Evolutionary conservation across 805 yeast genomes (phyloP).

Genomic region (Zygosaccharomyces gambellarensis): DNA sequence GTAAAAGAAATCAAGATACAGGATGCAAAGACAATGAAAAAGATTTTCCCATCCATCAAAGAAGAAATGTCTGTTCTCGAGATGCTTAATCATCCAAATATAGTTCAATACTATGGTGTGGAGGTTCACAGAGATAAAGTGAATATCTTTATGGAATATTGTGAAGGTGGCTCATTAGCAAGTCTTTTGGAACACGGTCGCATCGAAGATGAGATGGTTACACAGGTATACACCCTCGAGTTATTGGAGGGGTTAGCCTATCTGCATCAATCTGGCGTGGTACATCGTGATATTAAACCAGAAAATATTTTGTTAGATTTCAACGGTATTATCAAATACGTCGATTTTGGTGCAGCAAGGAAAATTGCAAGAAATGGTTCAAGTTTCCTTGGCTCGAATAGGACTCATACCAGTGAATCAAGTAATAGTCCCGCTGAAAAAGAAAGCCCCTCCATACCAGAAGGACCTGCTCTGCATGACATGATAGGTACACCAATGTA

Average conservation of each 20-base stretch:
- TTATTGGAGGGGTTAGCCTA: conserved; percentile 94
- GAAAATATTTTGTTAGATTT: conserved; percentile 87
- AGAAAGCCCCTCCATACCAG: conserved; percentile 32
- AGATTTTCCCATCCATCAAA: conserved; percentile 80
- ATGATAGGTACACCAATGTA: conserved; percentile 95
- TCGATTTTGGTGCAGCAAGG: conserved; percentile 97
- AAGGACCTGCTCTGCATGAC: conserved; percentile 23
- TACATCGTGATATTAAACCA: conserved; percentile 96
- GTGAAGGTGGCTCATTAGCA: conserved; percentile 93
- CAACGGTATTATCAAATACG: conserved; percentile 89
- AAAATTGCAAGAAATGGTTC: conserved; percentile 61
- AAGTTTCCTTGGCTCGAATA: conserved; percentile 27
- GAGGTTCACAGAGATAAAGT: conserved; percentile 96
- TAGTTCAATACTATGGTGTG: conserved; percentile 94
- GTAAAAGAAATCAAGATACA: conserved; percentile 93
- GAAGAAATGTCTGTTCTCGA: conserved; percentile 97
- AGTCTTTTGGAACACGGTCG: conserved; percentile 83
- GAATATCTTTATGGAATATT: conserved; percentile 93
- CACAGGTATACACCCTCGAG: conserved; percentile 84
- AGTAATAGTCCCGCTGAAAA: conserved; percentile 21
- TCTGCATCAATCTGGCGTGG: conserved; percentile 88
- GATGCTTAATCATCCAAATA: conserved; percentile 91
- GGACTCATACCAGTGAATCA: conserved; percentile 8
- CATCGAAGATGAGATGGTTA: conserved; percentile 90
- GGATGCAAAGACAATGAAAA: conserved; percentile 77